Conservation (phyloP, 192 early-diverging fungal species). For the Helicostylum pulchrum region DNA sequence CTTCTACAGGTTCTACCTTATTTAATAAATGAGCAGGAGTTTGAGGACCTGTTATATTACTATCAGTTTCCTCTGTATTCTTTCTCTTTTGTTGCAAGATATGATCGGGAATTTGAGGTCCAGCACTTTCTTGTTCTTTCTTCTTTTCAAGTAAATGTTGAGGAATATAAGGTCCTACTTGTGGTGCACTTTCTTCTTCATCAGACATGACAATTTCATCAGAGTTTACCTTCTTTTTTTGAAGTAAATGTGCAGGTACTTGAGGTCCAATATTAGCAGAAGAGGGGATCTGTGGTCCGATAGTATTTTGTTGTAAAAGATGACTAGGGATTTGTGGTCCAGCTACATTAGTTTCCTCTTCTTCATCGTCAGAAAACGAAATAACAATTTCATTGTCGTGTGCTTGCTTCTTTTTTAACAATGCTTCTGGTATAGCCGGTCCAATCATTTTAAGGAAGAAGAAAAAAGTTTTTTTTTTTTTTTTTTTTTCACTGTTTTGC, state of each 20-base stretch:
- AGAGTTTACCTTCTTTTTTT: slow-evolving; percentile 6
- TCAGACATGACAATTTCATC: not conserved
- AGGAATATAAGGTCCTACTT: slow-evolving; percentile 9
- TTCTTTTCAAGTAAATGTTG: slow-evolving; percentile 7
- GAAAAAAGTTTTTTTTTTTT: not conserved
- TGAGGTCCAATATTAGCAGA: slow-evolving; percentile 9
- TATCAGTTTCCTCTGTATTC: not conserved
- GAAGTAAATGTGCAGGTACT: slow-evolving; percentile 11
- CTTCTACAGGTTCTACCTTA: not conserved
- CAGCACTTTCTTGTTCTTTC: not conserved
- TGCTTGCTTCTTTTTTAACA: not conserved
- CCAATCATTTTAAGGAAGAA: slow-evolving; percentile 1
- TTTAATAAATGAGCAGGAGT: slow-evolving; percentile 12
- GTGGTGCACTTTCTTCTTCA: not conserved
- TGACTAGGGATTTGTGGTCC: not conserved
- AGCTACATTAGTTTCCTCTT: not conserved
- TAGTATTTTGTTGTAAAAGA: not conserved
- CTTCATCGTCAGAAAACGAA: slow-evolving; percentile 12
- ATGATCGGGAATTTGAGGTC: not conserved
- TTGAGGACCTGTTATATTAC: not conserved
- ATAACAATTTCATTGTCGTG: slow-evolving; percentile 6
- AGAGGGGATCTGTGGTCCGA: not conserved
- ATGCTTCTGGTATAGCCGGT: not conserved
- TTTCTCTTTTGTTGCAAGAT: not conserved
- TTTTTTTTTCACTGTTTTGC: too few relatives aligned